Evolutionary conservation across 2,329 filamentous ascomycete species (phyloP).

Genomic region (Ophiocordyceps australis): DNA sequence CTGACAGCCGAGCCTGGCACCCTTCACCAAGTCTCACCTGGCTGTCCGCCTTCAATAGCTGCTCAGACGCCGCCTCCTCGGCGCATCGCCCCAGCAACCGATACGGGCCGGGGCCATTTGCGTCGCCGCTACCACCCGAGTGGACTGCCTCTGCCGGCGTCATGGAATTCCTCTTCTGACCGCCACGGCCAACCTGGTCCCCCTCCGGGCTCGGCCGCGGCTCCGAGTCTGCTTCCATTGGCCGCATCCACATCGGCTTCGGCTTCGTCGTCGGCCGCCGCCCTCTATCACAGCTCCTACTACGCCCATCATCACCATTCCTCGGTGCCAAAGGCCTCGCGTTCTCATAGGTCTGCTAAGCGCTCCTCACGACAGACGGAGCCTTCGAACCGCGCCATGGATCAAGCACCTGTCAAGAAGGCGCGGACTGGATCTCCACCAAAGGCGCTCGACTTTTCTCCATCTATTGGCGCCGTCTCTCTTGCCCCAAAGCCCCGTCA

Average conservation of each 20-base stretch:
- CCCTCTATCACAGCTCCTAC: constrained; percentile 1
- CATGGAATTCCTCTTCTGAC: constrained; percentile 6
- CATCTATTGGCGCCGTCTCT: constrained; percentile 7
- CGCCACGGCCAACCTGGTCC: constrained; percentile 3
- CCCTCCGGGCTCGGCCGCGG: too few species aligned
- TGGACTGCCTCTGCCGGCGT: constrained; percentile 1
- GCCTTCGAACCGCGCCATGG: constrained; percentile 10
- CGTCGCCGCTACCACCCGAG: constrained; percentile 1
- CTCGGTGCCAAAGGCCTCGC: background rate
- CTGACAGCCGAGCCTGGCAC: background rate
- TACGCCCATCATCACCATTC: constrained; percentile 1
- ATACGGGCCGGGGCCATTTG: constrained; percentile 1
- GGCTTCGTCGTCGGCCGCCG: too few species aligned
- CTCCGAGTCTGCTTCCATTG: background rate
- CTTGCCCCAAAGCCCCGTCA: constrained; percentile 9
- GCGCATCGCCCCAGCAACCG: too few species aligned
- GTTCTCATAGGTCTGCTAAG: constrained; percentile 7
- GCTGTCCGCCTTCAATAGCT: background rate
- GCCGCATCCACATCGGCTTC: too few species aligned
- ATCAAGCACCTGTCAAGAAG: constrained; percentile 24
- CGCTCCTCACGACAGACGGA: constrained; percentile 7
- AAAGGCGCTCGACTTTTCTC: constrained; percentile 22
- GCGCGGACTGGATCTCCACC: constrained; percentile 26
- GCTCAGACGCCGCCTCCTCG: background rate
- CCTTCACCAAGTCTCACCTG: background rate